phyloP scores from a whole-genome alignment of 768 basidiomycete genomes.

The Favolaschia claudopus region DNA sequence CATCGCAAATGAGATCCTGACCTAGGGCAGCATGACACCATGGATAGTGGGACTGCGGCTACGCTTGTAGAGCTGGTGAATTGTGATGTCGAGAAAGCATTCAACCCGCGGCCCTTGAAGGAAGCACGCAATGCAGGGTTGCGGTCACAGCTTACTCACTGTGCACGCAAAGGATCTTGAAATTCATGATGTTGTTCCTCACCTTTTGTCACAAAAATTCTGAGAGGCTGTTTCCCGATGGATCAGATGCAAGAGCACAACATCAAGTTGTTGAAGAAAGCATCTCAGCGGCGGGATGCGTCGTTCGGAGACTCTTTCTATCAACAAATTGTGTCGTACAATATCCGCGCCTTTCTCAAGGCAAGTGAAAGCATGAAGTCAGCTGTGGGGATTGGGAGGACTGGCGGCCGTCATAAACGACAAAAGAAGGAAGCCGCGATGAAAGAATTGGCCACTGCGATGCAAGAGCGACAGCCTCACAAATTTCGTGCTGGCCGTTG shows the following conservation, averaged over 20 bases:
- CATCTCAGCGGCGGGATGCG: background rate
- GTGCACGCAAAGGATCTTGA: background rate
- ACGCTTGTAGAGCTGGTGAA: constrained; percentile 28
- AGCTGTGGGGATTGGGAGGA: background rate
- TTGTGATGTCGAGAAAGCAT: constrained; percentile 2
- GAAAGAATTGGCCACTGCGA: background rate
- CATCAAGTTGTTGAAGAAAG: constrained; percentile 8
- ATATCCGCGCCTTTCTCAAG: background rate
- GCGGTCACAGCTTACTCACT: background rate
- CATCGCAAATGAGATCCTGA: constrained; percentile 29
- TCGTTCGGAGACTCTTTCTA: constrained; percentile 3
- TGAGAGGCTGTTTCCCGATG: constrained; percentile 1
- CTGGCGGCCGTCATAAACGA: background rate
- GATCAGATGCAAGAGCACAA: constrained; percentile 5
- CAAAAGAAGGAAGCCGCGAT: constrained; percentile 1
- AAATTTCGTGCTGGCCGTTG: background rate
- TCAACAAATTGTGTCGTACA: background rate
- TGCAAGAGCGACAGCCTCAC: constrained; percentile 4
- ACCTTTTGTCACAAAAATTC: background rate
- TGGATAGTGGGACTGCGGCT: constrained; percentile 31
- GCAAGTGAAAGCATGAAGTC: background rate
- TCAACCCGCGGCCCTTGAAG: background rate
- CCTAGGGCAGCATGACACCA: constrained; percentile 23
- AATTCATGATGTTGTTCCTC: background rate
- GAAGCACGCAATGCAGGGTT: background rate